These are phyloP conservation scores for Aegilops speltoides DNA, from an alignment of 176 grass and related monocot species.

Conservation along the genomic window DNA sequence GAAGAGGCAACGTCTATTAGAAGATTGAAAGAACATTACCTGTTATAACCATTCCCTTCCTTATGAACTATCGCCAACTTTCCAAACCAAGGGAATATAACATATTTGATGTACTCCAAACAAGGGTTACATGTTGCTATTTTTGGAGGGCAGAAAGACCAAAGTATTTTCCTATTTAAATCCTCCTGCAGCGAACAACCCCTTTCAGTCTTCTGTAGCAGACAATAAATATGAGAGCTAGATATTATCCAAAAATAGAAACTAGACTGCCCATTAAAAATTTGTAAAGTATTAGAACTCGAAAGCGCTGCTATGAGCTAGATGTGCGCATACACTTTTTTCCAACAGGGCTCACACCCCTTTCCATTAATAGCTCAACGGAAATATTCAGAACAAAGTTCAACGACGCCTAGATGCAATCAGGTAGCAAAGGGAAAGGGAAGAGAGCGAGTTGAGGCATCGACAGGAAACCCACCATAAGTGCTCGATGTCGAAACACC, in stretches of 20 bases:
- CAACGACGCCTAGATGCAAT: too few relatives aligned
- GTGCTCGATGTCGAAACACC: too few relatives aligned
- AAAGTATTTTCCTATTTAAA: constrained; percentile 3
- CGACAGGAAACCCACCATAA: too few relatives aligned
- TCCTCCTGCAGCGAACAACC: not conserved
- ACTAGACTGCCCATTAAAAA: not conserved
- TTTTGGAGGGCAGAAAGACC: not conserved
- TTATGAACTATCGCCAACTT: constrained; percentile 51
- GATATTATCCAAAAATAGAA: not conserved
- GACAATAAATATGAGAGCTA: not conserved
- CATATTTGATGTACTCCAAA: constrained; percentile 56
- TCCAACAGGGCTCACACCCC: too few relatives aligned
- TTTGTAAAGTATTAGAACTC: too few relatives aligned
- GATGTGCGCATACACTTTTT: too few relatives aligned
- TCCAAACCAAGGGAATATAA: constrained; percentile 44
- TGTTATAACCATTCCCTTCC: not conserved
- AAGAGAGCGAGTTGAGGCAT: too few relatives aligned
- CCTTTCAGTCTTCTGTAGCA: not conserved
- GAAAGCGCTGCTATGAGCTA: too few relatives aligned
- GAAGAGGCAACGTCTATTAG: not conserved
- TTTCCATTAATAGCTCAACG: too few relatives aligned
- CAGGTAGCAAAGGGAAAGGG: too few relatives aligned
- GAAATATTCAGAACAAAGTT: too few relatives aligned
- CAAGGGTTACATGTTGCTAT: constrained; percentile 48
- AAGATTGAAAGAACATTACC: not conserved